These are phyloP conservation scores for Mycena chlorophos DNA, from an alignment of 768 basidiomycete genomes.

Conservation along the genomic window DNA sequence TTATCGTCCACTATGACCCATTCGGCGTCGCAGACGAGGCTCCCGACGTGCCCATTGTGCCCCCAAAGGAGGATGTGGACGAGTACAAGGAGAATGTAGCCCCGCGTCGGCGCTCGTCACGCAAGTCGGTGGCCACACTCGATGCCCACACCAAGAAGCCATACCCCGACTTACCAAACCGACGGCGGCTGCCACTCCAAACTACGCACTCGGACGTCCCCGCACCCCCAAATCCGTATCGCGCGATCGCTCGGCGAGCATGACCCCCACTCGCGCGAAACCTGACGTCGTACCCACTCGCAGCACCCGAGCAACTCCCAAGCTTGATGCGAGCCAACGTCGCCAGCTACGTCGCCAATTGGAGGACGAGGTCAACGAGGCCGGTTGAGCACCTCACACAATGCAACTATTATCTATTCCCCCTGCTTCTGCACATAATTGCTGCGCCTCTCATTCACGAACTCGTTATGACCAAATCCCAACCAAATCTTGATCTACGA, in stretches of 20 bases:
- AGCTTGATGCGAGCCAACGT: conserved; percentile 24
- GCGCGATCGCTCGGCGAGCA: conserved; percentile 25
- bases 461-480: conserved; percentile 14
- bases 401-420: conserved; percentile 3
- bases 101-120: conserved; percentile 44
- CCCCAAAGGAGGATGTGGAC: conserved; percentile 36
- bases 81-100: conserved; percentile 58
- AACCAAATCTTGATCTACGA: conserved; percentile 20
- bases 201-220: conserved; percentile 25
- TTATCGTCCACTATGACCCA: conserved; percentile 56
- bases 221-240: conserved; percentile 28
- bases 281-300: conserved; percentile 20
- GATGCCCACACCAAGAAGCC: conserved; percentile 19
- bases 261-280: conserved; percentile 13
- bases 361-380: conserved; percentile 38
- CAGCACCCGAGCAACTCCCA: conserved; percentile 25
- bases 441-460: conserved; percentile 13
- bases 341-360: conserved; percentile 32
- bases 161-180: not conserved
- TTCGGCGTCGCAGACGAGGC: conserved; percentile 21
- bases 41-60: conserved; percentile 1
- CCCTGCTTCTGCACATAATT: conserved; percentile 8
- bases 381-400: conserved; percentile 25
- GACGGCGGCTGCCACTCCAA: too few relatives aligned
- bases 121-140: conserved; percentile 36